Percentiles rank a stretch among this genome's conserved stretches.
Conservation (phyloP, 371 early-diverging fungal species). For the Mucor lusitanicus region DNA sequence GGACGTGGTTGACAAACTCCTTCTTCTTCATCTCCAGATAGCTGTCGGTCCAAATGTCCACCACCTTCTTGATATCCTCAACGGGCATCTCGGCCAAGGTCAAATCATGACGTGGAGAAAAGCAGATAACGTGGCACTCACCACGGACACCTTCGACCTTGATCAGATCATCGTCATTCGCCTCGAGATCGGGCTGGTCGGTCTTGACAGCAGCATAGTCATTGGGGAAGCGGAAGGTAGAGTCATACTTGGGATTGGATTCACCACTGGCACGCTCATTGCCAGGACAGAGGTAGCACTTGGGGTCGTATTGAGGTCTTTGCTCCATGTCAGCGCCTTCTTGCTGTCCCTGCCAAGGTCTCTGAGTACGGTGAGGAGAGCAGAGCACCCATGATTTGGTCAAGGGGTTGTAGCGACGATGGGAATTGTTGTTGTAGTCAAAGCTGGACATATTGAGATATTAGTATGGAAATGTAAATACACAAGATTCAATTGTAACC, state of each 20-base stretch:
- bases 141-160: conserved; percentile 76
- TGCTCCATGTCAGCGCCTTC: conserved; percentile 49
- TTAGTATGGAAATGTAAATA: neutral
- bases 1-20: conserved; percentile 69
- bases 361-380: conserved; percentile 92
- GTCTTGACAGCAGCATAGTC: conserved; percentile 88
- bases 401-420: conserved; percentile 89
- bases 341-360: conserved; percentile 92
- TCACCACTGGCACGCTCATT: conserved; percentile 80
- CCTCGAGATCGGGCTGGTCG: conserved; percentile 56
- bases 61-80: conserved; percentile 63
- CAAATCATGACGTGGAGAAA: conserved; percentile 84
- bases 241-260: conserved; percentile 74
- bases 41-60: conserved; percentile 75
- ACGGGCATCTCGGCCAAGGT: conserved; percentile 85
- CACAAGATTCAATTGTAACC: neutral
- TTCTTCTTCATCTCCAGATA: conserved; percentile 52
- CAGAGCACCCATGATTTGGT: conserved; percentile 89
- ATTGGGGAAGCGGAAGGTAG: conserved; percentile 83
- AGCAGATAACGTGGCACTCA: conserved; percentile 87
- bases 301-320: conserved; percentile 72
- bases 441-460: conserved; percentile 18
- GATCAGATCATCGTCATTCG: conserved; percentile 49
- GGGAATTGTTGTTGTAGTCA: conserved; percentile 65
- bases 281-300: conserved; percentile 86